Conservation (phyloP, 148 eudicot genomes). For the Gaultheria prostrata region DNA sequence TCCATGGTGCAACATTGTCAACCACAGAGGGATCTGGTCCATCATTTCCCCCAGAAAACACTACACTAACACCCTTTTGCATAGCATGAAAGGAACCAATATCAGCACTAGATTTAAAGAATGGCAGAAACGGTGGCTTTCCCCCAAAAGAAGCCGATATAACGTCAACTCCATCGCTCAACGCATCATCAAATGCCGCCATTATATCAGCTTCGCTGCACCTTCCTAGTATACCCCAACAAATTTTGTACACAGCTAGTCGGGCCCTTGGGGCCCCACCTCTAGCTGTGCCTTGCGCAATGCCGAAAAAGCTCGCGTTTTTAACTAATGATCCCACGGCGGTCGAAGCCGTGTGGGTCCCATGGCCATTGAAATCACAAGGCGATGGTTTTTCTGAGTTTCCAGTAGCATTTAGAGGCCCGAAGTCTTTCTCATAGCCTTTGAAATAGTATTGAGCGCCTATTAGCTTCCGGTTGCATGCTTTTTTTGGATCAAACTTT, state of each 20-base stretch:
- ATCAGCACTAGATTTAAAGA: slow-evolving; percentile 25
- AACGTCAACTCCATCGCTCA: slow-evolving; percentile 39
- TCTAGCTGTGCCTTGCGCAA: slow-evolving; percentile 40
- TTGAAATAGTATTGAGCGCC: slow-evolving; percentile 39
- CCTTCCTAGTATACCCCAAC: slow-evolving; percentile 32
- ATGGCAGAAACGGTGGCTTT: slow-evolving; percentile 27
- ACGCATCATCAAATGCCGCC: slow-evolving; percentile 48
- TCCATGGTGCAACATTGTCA: slow-evolving; percentile 50
- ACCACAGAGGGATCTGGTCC: slow-evolving; percentile 42
- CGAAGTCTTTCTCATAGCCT: slow-evolving; percentile 32
- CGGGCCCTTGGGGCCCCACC: slow-evolving; percentile 56
- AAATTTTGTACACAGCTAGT: slow-evolving; percentile 46
- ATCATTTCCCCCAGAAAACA: slow-evolving; percentile 46
- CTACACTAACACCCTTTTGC: slow-evolving; percentile 42
- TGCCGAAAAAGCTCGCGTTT: slow-evolving; percentile 31
- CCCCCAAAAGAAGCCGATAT: slow-evolving; percentile 43
- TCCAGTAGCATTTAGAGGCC: slow-evolving; percentile 17
- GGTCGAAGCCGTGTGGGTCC: slow-evolving; percentile 54
- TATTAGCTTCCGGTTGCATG: slow-evolving; percentile 43
- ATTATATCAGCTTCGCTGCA: slow-evolving; percentile 41
- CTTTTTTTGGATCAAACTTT: slow-evolving; percentile 28
- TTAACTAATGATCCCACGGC: slow-evolving; percentile 38
- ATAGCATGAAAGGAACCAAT: slow-evolving; percentile 50
- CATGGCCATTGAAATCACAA: slow-evolving; percentile 41
- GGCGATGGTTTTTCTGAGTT: slow-evolving; percentile 35